These are phyloP conservation scores for Ganoderma lingzhi DNA, from an alignment of 1,284 basidiomycete species.

Conservation along the genomic window DNA sequence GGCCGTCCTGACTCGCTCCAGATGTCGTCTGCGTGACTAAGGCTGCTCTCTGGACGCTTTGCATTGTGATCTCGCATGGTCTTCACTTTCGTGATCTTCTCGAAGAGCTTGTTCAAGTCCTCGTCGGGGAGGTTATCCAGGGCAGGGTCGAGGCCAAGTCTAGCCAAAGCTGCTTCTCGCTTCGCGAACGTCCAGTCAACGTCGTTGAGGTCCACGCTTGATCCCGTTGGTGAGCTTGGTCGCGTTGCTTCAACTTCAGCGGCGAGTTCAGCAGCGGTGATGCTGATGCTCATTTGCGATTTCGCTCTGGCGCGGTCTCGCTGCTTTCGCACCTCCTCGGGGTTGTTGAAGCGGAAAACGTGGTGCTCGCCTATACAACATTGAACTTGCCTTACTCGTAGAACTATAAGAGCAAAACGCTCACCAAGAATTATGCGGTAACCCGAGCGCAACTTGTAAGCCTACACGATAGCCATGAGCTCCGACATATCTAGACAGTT, in stretches of 20 bases:
- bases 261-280: conserved; percentile 72
- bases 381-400: conserved; percentile 5
- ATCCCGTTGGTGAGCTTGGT: conserved; percentile 79
- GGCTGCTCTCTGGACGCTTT: conserved; percentile 85
- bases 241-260: conserved; percentile 59
- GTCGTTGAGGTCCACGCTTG: conserved; percentile 73
- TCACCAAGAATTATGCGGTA: conserved; percentile 94
- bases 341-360: conserved; percentile 97
- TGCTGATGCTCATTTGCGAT: conserved; percentile 71
- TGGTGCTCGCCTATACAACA: conserved; percentile 85
- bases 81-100: conserved; percentile 93
- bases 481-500: too few relatives aligned
- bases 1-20: conserved; percentile 86
- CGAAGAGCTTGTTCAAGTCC: conserved; percentile 92
- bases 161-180: conserved; percentile 88
- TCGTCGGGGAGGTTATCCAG: conserved; percentile 92
- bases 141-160: conserved; percentile 84
- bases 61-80: conserved; percentile 82
- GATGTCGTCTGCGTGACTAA: conserved; percentile 84
- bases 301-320: conserved; percentile 79
- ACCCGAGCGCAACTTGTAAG: conserved; percentile 87
- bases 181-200: conserved; percentile 96
- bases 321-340: conserved; percentile 92
- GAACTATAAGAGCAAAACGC: conserved; percentile 30
- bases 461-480: conserved; percentile 48